Conservation (phyloP, 768 basidiomycete species). For the Mycena metata region DNA sequence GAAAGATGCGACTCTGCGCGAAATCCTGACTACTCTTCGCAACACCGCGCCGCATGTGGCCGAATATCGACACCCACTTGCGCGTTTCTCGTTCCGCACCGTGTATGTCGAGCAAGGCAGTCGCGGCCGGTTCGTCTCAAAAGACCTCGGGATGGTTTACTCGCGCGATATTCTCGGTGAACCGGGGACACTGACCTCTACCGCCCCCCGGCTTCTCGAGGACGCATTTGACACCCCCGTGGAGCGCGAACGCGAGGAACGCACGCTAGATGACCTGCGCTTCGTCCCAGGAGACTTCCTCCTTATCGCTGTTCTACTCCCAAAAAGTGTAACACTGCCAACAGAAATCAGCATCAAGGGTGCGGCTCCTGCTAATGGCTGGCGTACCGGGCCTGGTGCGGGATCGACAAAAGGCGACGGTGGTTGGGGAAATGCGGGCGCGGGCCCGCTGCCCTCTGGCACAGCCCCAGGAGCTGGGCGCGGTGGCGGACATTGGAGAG, state of each 20-base stretch:
- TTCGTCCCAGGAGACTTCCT: slow-evolving; percentile 88
- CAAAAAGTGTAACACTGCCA: slow-evolving; percentile 70
- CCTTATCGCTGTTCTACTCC: slow-evolving; percentile 79
- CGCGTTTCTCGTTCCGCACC: slow-evolving; percentile 84
- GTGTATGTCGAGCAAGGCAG: slow-evolving; percentile 82
- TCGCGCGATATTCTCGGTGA: slow-evolving; percentile 89
- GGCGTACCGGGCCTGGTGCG: slow-evolving; percentile 45
- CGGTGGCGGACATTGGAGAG: slow-evolving; percentile 34
- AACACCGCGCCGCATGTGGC: slow-evolving; percentile 74
- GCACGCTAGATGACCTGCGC: slow-evolving; percentile 83
- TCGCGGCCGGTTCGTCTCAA: slow-evolving; percentile 79
- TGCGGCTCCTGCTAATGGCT: slow-evolving; percentile 50
- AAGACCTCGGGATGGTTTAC: slow-evolving; percentile 86
- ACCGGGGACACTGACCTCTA: slow-evolving; percentile 69
- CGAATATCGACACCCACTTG: slow-evolving; percentile 86
- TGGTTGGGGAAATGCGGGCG: slow-evolving; percentile 32
- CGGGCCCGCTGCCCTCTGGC: background rate
- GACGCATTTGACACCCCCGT: slow-evolving; percentile 55
- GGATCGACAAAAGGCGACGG: slow-evolving; percentile 30
- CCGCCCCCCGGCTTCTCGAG: slow-evolving; percentile 73
- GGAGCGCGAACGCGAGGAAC: slow-evolving; percentile 65
- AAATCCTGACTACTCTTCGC: slow-evolving; percentile 83
- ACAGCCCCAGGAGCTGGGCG: slow-evolving; percentile 22
- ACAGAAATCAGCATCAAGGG: slow-evolving; percentile 69
- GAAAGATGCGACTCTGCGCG: slow-evolving; percentile 87